Percentiles rank a stretch among this genome's conserved stretches.
These are phyloP conservation scores for Crataegus laevigata DNA, from an alignment of 306 rosid species.

Conservation along the genomic window DNA sequence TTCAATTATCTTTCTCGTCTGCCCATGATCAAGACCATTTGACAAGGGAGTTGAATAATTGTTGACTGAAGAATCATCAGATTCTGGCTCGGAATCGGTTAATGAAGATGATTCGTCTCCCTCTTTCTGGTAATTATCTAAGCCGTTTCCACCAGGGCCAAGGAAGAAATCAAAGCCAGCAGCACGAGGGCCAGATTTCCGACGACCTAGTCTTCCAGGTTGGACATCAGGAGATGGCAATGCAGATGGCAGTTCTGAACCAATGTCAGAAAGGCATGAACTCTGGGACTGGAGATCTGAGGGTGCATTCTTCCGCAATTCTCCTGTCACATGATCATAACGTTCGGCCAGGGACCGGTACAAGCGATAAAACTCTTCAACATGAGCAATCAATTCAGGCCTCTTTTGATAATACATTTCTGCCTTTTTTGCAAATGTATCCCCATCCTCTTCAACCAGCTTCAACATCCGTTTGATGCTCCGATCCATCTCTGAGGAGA, in stretches of 20 bases:
- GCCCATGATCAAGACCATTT: conserved; percentile 43
- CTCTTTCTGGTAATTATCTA: conserved; percentile 62
- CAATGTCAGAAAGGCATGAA: conserved; percentile 60
- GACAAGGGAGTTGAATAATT: conserved; percentile 49
- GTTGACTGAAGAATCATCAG: conserved; percentile 87
- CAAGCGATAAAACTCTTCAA: conserved; percentile 79
- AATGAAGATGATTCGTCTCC: conserved; percentile 71
- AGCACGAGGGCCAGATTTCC: conserved; percentile 60
- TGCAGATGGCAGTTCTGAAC: conserved; percentile 51
- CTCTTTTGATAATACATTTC: conserved; percentile 97
- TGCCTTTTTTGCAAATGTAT: conserved; percentile 88
- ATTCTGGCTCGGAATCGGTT: conserved; percentile 82
- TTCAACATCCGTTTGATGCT: conserved; percentile 81
- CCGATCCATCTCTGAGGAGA: conserved; percentile 76
- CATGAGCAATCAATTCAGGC: conserved; percentile 80
- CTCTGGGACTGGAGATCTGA: conserved; percentile 81
- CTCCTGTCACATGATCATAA: conserved; percentile 81
- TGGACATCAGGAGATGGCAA: conserved; percentile 41
- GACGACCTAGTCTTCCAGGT: conserved; percentile 30
- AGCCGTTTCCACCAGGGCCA: conserved; percentile 60
- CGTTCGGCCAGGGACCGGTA: conserved; percentile 91
- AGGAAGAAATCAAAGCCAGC: conserved; percentile 95
- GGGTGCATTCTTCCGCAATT: conserved; percentile 60
- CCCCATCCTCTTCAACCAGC: conserved; percentile 92
- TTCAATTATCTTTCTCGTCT: conserved; percentile 55